A percentile compares a stretch with the other conserved stretches of the same genome.
phyloP scores from a whole-genome alignment of 2,329 filamentous ascomycete genomes.

The Neofusicoccum ribis region DNA sequence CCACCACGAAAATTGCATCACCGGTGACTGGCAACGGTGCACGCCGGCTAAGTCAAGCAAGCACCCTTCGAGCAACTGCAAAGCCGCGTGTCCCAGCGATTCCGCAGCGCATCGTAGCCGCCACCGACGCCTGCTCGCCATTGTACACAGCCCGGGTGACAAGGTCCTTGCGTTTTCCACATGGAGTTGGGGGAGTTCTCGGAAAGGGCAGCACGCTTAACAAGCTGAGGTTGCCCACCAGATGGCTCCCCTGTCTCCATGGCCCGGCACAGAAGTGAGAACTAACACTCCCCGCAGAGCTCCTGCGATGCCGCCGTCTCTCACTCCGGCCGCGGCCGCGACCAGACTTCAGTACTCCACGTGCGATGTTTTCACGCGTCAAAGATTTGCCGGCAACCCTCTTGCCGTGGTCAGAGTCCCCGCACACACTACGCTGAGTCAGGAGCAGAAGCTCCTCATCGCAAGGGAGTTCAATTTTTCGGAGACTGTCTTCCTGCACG shows the following conservation, averaged over 20 bases:
- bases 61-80: not conserved
- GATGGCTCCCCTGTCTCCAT: not conserved
- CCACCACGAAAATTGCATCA: constrained; percentile 12
- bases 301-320: not conserved
- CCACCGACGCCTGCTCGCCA: not conserved
- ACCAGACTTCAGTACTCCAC: constrained; percentile 36
- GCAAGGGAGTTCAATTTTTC: constrained; percentile 60
- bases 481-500: constrained; percentile 58
- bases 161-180: constrained; percentile 7
- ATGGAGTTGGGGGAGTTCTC: constrained; percentile 8
- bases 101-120: not conserved
- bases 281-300: not conserved
- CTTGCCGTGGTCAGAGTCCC: constrained; percentile 57
- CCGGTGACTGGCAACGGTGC: not conserved
- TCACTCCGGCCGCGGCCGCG: not conserved
- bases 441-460: constrained; percentile 55
- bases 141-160: not conserved
- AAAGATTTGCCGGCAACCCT: constrained; percentile 54
- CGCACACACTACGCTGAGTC: constrained; percentile 36
- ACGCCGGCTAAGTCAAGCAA: not conserved
- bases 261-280: not conserved
- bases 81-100: not conserved
- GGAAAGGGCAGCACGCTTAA: not conserved
- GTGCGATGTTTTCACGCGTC: constrained; percentile 51
- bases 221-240: not conserved